Evolutionary conservation across 2,329 filamentous ascomycete genomes (phyloP), one percentile per base, ranked within the genome.

Genomic region (Stenocarpella maydis): DNA sequence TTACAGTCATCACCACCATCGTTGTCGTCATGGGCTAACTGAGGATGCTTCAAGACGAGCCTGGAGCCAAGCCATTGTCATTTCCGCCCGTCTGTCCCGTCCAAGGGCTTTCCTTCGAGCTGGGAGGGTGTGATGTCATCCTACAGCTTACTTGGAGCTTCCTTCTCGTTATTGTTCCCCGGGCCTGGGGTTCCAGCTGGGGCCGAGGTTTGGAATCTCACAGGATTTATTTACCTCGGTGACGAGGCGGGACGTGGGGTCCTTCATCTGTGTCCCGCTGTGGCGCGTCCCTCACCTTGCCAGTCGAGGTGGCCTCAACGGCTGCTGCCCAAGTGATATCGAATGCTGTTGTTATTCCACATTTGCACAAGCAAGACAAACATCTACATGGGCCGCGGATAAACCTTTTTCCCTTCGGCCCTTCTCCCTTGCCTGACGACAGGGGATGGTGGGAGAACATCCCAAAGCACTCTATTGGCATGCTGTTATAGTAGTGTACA

Each of bases 91-190:
- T 45, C 26, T 12, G 55, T 61, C 26, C n/a, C 55, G 34, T 47
- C 26, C 21, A 5, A 9, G 34, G 24, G 53, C 5, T 15, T 45
- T 60, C 7, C 39, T 61, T 24, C 15, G 17, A 19, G 9, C 19
- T n/a, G 55, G 39, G 4, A 31, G 28, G 17, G 26, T 61, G 26
- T 61, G 39, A 61, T 61, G 55, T 61, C 55, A 47, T 61, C 55
- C 55, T 34, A 61, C 39, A 61, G 55, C 41, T 45, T 61, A 26
- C 26, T 34, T 45, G 19, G 55, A 61, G 39, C 39, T 47, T 45
- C 55, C 26, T 61, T 17, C 7, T n/a, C 26, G 4, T 45, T 28
- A 6, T 6, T 31, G 39, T 45, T 45, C 41, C 43, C 26, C 9
- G 39, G 39, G n/a, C n/a, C 39, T 45, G 55, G 54, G 55, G n/a